Base-by-base conservation (phyloP, 2,329 filamentous ascomycete species). In the Diaporthe ampelina region DNA sequence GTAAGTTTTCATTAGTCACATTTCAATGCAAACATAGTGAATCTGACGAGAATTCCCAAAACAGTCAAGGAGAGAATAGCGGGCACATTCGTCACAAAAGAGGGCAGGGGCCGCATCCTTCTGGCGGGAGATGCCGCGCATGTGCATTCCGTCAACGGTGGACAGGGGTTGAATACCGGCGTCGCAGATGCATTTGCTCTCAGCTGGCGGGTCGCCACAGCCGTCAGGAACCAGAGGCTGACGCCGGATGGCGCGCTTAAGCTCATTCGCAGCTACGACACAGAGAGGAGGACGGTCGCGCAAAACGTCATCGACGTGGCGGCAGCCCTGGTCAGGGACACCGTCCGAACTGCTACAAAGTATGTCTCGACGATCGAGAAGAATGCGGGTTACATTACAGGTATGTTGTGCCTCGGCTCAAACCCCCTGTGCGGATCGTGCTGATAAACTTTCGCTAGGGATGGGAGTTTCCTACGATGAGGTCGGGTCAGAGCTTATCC, bases 51-150 rank as follows among this genome's bases (percentile, higher is more conserved):
- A 13, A 35, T n/a, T 48, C 29, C 32, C 15, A 7, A 29, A 43
- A 50, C 40, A 85, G 84, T 86, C 70, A 86, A 85, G 68, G 84
- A 85, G 57, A 74, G 84, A 29, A 84, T 85, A 32, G 84, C 83
- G 0, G 81, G 80, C 0, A 82, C 81, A 0, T 86, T 86, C 50
- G 79, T 85, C 15, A 84, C 84, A 7, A 81, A 79, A 21, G 78
- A 81, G 50, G 84, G 85, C 11, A 76, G 83, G 26, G 85, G 86
- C 2, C 84, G 88, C 4, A 81, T 89, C 7, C 86, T 91, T 59
- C 81, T 91, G 0, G 88, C 87, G 3, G 89, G 89, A n/a, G 90
- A 91, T 73, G 88, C 89, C 13, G 88, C 87, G 0, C 89, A 91
- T 74, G 88, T 89, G 13, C 89, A 91, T 76, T 88, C 84, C 35